These are phyloP conservation scores for Rhodosporidiobolus sp. DNA, from an alignment of 768 basidiomycete genomes.

Conservation along the genomic window DNA sequence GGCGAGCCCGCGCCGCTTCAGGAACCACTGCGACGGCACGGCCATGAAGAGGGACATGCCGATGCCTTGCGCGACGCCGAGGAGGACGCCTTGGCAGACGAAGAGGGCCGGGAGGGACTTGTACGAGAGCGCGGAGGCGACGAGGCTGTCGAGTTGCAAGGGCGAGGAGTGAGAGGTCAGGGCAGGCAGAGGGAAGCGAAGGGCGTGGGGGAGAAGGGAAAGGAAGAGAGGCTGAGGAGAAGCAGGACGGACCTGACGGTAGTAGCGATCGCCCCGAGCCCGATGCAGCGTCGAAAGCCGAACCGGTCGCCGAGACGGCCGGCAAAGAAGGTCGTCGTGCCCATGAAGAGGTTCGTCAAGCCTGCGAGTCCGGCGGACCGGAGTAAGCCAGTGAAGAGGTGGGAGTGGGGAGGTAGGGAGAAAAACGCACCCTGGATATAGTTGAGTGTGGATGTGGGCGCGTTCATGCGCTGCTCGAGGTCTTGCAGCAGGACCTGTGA, in stretches of 20 bases:
- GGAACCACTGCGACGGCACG: conserved; percentile 46
- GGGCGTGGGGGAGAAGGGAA: background rate
- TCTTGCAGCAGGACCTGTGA: background rate
- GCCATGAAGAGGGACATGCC: conserved; percentile 43
- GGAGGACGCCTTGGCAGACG: conserved; percentile 8
- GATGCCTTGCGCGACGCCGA: conserved; percentile 9
- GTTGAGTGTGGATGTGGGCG: conserved; percentile 6
- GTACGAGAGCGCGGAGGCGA: background rate
- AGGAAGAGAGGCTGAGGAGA: background rate
- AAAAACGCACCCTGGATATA: conserved; percentile 4
- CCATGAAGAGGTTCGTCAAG: conserved; percentile 1
- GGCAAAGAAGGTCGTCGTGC: background rate
- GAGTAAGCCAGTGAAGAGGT: background rate
- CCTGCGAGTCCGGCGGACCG: background rate
- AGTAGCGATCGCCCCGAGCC: background rate
- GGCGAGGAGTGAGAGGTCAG: too few species aligned
- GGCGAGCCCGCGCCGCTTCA: conserved; percentile 42
- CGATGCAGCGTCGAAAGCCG: conserved; percentile 17
- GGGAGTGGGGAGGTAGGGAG: background rate
- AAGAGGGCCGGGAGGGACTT: conserved; percentile 18
- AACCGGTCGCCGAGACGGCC: conserved; percentile 12
- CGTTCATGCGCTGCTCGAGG: background rate
- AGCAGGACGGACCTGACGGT: background rate
- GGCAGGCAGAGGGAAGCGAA: background rate
- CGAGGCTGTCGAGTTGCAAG: background rate